These are phyloP conservation scores for Arthrinium puccinioides DNA, from an alignment of 2,329 filamentous ascomycete species.

Conservation along the genomic window DNA sequence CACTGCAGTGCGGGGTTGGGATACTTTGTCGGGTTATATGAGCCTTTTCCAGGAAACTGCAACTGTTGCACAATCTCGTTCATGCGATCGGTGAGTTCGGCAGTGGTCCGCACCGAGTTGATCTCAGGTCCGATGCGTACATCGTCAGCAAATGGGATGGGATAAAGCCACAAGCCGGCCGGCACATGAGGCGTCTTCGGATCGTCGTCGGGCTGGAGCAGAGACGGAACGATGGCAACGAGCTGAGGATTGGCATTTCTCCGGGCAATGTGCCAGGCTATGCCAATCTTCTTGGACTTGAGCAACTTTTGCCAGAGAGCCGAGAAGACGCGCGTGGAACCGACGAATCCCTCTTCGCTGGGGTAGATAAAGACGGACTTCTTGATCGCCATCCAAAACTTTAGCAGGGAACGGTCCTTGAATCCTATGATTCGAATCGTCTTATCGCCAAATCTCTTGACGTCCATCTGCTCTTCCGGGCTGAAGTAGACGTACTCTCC, in stretches of 20 bases:
- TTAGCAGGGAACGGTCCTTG: conserved; percentile 69
- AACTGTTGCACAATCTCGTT: conserved; percentile 74
- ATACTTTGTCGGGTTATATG: conserved; percentile 80
- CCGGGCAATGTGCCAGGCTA: conserved; percentile 86
- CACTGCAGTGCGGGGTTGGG: conserved; percentile 91
- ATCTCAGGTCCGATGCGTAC: conserved; percentile 64
- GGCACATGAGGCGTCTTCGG: conserved; percentile 65
- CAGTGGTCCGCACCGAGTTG: conserved; percentile 49
- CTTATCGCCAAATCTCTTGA: conserved; percentile 76
- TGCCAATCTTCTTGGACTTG: conserved; percentile 68
- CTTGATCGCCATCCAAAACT: conserved; percentile 77
- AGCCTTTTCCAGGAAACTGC: conserved; percentile 70
- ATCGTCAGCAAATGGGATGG: conserved; percentile 85
- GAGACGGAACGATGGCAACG: conserved; percentile 74
- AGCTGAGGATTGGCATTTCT: conserved; percentile 72
- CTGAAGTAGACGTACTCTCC: conserved; percentile 84
- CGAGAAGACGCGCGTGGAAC: conserved; percentile 87
- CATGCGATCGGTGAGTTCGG: conserved; percentile 74
- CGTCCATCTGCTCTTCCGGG: conserved; percentile 69
- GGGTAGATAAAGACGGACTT: conserved; percentile 92
- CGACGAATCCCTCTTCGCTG: conserved; percentile 81
- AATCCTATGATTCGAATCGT: conserved; percentile 89
- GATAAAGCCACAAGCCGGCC: conserved; percentile 81
- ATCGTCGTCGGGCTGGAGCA: conserved; percentile 55
- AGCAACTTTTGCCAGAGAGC: conserved; percentile 84